These are phyloP conservation scores for Incumbomyces delicatus DNA, from an alignment of 2,329 filamentous ascomycete genomes.

Conservation along the genomic window DNA sequence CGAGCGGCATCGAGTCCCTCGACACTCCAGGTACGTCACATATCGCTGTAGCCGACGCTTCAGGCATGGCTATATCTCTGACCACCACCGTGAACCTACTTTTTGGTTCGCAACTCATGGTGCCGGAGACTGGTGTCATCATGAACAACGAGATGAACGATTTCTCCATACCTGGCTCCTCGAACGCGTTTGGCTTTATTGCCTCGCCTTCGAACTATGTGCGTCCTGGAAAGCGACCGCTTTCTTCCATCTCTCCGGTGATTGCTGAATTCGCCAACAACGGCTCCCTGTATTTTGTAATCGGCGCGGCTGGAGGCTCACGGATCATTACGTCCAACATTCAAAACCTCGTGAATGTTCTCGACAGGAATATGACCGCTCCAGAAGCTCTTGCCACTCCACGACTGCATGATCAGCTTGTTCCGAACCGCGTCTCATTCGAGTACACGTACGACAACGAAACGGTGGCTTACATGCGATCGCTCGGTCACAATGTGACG, in stretches of 20 bases:
- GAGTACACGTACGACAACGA: conserved; percentile 59
- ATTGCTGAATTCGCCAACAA: conserved; percentile 58
- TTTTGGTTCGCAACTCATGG: conserved; percentile 70
- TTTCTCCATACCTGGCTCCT: conserved; percentile 70
- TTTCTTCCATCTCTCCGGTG: conserved; percentile 72
- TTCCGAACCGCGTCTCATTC: conserved; percentile 59
- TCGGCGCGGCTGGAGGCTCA: conserved; percentile 71
- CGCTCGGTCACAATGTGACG: conserved; percentile 60
- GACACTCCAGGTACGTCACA: conserved; percentile 51
- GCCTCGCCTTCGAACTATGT: conserved; percentile 76
- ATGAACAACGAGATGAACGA: conserved; percentile 61
- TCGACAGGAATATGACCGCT: conserved; percentile 56
- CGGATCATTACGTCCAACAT: conserved; percentile 74
- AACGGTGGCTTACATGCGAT: conserved; percentile 53
- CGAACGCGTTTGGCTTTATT: conserved; percentile 76
- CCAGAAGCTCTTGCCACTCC: conserved; percentile 54
- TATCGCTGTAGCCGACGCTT: conserved; percentile 55
- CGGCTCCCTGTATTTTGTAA: conserved; percentile 55
- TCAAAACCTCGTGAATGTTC: conserved; percentile 61
- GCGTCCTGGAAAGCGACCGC: conserved; percentile 66
- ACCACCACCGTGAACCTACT: conserved; percentile 84
- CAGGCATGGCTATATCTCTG: conserved; percentile 66
- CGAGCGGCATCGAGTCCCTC: conserved; percentile 53
- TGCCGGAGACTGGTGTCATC: conserved; percentile 73
- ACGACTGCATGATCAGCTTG: conserved; percentile 70